Evolutionary conservation across 2,329 filamentous ascomycete genomes (phyloP), one percentile per base, ranked within the genome.

Genomic region (Penicillium sp.): DNA sequence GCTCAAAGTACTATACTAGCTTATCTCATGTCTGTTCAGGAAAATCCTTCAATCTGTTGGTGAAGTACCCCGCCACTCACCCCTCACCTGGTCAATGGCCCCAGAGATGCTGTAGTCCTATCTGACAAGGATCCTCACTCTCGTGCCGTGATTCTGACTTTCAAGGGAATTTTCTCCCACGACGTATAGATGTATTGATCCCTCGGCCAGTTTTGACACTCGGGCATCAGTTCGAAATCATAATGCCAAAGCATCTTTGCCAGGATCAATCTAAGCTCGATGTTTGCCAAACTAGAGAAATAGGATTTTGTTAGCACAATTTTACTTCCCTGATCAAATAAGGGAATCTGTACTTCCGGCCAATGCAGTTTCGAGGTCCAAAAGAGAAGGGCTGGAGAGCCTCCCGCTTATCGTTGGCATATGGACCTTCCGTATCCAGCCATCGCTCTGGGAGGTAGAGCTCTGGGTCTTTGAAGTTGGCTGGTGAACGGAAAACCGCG

Each of bases 341-440:
- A 9, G 19, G 30, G 30, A 15, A n/a, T 10, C 28, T 10, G 28
- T 38, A 59, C 57, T 55, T 59, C 44, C 50, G 19, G 26, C 57
- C 57, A 28, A 59, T 59, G 30, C 57, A 59, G 12, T 59, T 59
- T 26, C 57, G 57, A n/a, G 57, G 57, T 17, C 57, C 57, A 19
- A 54, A 59, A 5, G 57, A 59, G 12, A 59, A 59, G 2, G 57
- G 57, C 50, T 59, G 57, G 12, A 59, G 37, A 19, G 57, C 49
- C 9, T 54, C 50, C 2, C 57, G 49, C 19, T n/a, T 53, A 45
- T 59, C 57, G 19, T 55, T 13, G 9, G 38, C 50, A 47, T 54
- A 59, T 12, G 49, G 38, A 12, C 49, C 49, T 5, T 59, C 57
- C 6, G 26, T 38, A 54, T 59, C 57, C 10, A 59, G 40, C 57